Percentiles rank a stretch among this genome's conserved stretches.
phyloP scores from a whole-genome alignment of 257 asterid genomes.

The Cruciata laevipes region DNA sequence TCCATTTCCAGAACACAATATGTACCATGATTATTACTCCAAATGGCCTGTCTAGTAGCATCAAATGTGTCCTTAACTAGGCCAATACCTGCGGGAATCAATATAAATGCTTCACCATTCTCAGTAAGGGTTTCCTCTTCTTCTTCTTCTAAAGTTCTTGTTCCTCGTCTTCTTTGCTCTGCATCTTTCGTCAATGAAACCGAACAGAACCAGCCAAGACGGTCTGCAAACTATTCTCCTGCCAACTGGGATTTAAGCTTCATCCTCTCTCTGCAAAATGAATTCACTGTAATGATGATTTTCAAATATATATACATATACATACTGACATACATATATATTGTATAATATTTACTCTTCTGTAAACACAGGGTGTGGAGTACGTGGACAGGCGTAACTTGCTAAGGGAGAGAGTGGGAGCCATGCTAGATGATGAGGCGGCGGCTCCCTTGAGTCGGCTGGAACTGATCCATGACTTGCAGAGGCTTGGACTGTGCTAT shows the following conservation, averaged over 20 bases:
- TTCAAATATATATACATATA: too few relatives aligned
- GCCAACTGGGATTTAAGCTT: neutral
- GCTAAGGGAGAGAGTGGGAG: neutral
- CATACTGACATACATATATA: too few relatives aligned
- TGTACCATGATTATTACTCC: neutral
- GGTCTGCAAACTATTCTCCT: slow-evolving; percentile 1
- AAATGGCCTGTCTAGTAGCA: neutral
- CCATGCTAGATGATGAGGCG: neutral
- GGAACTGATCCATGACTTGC: slow-evolving; percentile 1
- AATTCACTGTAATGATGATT: neutral
- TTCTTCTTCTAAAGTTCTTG: neutral
- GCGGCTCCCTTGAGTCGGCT: neutral
- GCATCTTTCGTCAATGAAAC: neutral
- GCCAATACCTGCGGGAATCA: neutral
- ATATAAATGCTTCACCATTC: neutral
- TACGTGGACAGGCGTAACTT: neutral
- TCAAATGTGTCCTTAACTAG: neutral
- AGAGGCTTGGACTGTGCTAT: slow-evolving; percentile 4
- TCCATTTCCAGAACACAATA: neutral
- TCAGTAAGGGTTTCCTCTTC: neutral
- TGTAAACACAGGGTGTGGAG: neutral
- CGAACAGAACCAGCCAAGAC: neutral
- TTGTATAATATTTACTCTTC: neutral
- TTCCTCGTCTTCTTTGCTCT: neutral
- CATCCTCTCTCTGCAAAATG: neutral